Evolutionary conservation across 2,329 filamentous ascomycete species (phyloP).

Genomic region (Aspergillus flavus): DNA sequence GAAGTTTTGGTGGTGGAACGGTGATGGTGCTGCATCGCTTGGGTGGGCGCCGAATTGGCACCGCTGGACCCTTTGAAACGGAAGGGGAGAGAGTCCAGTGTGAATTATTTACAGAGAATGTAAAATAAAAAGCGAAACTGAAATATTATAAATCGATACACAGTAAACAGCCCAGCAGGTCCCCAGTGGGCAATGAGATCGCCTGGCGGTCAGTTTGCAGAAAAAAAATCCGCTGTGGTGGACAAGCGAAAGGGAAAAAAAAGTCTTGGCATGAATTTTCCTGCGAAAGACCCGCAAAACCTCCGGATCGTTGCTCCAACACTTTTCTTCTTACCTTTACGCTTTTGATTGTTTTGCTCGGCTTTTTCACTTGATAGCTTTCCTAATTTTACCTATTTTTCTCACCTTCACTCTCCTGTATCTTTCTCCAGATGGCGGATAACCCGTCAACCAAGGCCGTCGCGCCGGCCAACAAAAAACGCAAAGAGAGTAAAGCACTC

Average conservation of each 20-base stretch:
- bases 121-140: constrained; percentile 18
- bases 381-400: neutral
- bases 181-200: constrained; percentile 1
- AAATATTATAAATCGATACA: constrained; percentile 11
- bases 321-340: neutral
- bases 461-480: constrained; percentile 34
- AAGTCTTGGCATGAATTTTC: constrained; percentile 42
- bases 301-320: constrained; percentile 2
- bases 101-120: constrained; percentile 15
- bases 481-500: constrained; percentile 43
- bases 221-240: constrained; percentile 27
- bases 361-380: neutral
- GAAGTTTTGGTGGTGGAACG: constrained; percentile 85
- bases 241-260: constrained; percentile 36
- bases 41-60: constrained; percentile 73
- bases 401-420: constrained; percentile 8
- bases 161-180: constrained; percentile 2
- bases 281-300: constrained; percentile 22
- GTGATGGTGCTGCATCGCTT: constrained; percentile 74
- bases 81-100: constrained; percentile 67
- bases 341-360: neutral
- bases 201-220: neutral
- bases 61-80: constrained; percentile 74
- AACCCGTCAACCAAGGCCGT: constrained; percentile 30
- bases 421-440: constrained; percentile 31